Evolutionary conservation across 257 asterid species (phyloP), one percentile per base, ranked within the genome.

Genomic region (Handroanthus guayacan): DNA sequence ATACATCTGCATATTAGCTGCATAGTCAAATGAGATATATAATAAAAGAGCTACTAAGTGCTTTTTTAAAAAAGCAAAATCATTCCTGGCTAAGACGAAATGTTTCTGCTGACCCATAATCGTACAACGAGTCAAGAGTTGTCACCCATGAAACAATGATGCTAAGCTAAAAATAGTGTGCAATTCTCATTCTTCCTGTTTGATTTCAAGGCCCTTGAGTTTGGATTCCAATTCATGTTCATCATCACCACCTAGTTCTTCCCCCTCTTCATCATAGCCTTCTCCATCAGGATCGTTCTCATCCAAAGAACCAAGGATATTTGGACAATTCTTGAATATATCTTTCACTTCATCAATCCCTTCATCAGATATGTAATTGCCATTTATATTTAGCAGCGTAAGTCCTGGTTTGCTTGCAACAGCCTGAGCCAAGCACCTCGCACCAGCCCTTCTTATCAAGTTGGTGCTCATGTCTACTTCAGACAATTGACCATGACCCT

Each of bases 201-300:
- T 88, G 82, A 95, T 88, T 25, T 91, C 93, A 6, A 92, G 97
- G 58, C 89, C 89, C 92, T 88, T 88, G 41, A 95, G 98, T 76
- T 79, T 91, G 52, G 82, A 79, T 74, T 89, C 97, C 93, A 95
- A 78, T 64, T 91, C 91, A 36, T 87, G 87, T 7, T 86, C 91
- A 39, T 82, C 77, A 48, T 77, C 86, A 9, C 76, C 86, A 51
- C 68, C 84, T 52, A 71, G 78, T 58, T 83, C 93, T 45, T 87
- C 96, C 71, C 77, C 88, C 36, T 90, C 96, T 65, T 91, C 93
- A 63, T 90, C 91, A 69, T 84, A 86, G 67, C 87, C 98, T 78
- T 91, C 97, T 56, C 99, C 99, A 44, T 95, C 99, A 0, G 99
- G 98, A 79, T 92, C 97, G 67, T 93, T 95, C 67, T 95, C 98